These are phyloP conservation scores for Favolaschia claudopus DNA, from an alignment of 768 basidiomycete species.

Conservation along the genomic window DNA sequence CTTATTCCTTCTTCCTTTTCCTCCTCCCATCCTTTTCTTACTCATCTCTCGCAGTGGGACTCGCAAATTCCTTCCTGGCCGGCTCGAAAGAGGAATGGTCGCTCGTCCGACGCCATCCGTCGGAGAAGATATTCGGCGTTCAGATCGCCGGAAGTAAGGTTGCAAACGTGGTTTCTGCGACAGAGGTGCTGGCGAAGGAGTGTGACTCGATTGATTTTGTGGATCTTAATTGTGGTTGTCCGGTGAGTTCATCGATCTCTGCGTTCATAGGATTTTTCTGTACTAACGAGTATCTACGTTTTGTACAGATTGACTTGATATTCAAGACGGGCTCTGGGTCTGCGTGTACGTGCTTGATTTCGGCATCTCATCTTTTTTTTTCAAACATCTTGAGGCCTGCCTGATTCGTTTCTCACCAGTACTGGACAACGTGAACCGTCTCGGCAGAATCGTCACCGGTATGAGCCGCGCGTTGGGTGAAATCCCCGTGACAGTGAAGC, in stretches of 20 bases:
- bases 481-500: constrained; percentile 88
- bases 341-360: constrained; percentile 79
- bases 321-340: constrained; percentile 92
- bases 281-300: too few relatives aligned
- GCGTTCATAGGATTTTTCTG: too few relatives aligned
- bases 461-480: constrained; percentile 93
- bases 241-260: constrained; percentile 46
- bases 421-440: constrained; percentile 79
- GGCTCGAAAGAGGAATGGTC: constrained; percentile 97
- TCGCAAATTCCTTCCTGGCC: constrained; percentile 87
- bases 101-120: constrained; percentile 86
- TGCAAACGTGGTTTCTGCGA: constrained; percentile 75
- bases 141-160: constrained; percentile 94
- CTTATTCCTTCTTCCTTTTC: background rate
- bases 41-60: constrained; percentile 68
- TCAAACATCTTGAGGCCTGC: too few relatives aligned
- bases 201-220: constrained; percentile 84
- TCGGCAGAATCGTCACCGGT: constrained; percentile 87
- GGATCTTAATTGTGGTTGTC: constrained; percentile 96
- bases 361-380: constrained; percentile 3
- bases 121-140: constrained; percentile 87
- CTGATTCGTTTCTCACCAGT: constrained; percentile 55
- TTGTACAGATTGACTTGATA: constrained; percentile 79
- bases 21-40: background rate
- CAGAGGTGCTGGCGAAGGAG: constrained; percentile 81